Percentiles rank a stretch among this genome's conserved stretches.
Evolutionary conservation across 2,329 filamentous ascomycete genomes (phyloP).

Genomic region (Rhynchosporium secalis): DNA sequence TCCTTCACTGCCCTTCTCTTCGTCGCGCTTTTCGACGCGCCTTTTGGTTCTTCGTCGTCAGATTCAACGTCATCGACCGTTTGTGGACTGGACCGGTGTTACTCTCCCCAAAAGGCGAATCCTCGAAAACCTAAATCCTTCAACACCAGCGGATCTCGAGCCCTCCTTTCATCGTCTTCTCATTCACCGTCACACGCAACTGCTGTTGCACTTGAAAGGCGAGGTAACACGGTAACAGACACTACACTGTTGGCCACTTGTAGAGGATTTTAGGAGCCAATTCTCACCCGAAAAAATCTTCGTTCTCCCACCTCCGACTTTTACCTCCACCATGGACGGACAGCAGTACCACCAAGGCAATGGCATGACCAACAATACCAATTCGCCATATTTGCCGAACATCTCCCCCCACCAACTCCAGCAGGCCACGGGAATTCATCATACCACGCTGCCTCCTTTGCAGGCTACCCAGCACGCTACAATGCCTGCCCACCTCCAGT

Average conservation of each 20-base stretch:
- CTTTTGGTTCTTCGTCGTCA: background rate
- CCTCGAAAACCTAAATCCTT: background rate
- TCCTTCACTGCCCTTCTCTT: background rate
- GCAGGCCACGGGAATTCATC: slow-evolving; percentile 46
- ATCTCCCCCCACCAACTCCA: slow-evolving; percentile 43
- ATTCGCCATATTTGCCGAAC: slow-evolving; percentile 36
- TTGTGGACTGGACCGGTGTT: background rate
- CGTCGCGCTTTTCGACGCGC: slow-evolving; percentile 7
- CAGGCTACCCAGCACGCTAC: slow-evolving; percentile 49
- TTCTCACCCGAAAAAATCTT: background rate
- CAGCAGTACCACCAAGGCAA: slow-evolving; percentile 36
- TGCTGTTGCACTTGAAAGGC: too few relatives aligned
- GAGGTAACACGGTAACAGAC: background rate
- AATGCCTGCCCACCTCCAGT: slow-evolving; percentile 47
- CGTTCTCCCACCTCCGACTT: background rate
- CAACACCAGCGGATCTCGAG: background rate
- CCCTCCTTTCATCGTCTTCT: background rate
- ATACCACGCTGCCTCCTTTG: slow-evolving; percentile 55
- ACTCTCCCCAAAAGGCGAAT: background rate
- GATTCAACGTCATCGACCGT: slow-evolving; percentile 2
- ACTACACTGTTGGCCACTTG: background rate
- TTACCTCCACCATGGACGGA: slow-evolving; percentile 33
- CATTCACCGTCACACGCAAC: background rate
- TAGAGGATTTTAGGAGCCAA: too few relatives aligned
- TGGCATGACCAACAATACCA: slow-evolving; percentile 34